A percentile compares a stretch with the other conserved stretches of the same genome.
These are phyloP conservation scores for Chimonanthus praecox DNA, from an alignment of 164 flowering plant species.

Conservation along the genomic window DNA sequence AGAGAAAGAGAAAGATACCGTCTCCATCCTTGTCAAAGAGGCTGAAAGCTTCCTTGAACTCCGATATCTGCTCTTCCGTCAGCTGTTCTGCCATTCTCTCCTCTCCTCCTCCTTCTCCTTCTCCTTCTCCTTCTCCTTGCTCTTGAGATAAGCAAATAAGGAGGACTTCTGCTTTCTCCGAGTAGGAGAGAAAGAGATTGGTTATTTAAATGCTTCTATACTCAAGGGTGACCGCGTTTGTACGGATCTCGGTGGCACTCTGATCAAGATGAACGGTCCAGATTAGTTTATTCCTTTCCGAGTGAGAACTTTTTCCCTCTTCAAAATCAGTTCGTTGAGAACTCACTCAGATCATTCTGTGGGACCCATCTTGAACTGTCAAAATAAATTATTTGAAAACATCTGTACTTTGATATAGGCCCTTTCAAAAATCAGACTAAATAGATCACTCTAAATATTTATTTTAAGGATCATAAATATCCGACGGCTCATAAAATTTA, in stretches of 20 bases:
- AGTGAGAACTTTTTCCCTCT: no score
- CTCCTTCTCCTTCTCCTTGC: no score
- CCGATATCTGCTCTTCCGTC: constrained; percentile 37
- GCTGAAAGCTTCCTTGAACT: constrained; percentile 40
- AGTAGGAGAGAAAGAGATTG: background rate
- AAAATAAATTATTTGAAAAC: no score
- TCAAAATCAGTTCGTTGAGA: no score
- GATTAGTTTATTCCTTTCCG: background rate
- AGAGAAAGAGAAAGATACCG: constrained; percentile 18
- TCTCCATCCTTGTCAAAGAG: constrained; percentile 38
- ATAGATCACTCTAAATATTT: no score
- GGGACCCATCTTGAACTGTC: no score
- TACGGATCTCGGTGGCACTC: background rate
- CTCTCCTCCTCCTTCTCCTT: background rate
- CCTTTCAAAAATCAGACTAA: no score
- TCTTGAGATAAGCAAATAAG: no score
- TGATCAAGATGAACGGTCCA: background rate
- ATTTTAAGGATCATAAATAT: no score
- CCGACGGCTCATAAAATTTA: no score
- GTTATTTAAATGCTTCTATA: background rate
- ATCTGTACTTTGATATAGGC: no score
- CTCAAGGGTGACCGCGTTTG: background rate
- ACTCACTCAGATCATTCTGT: no score
- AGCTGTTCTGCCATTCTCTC: constrained; percentile 30
- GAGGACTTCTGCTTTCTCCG: background rate